Evolutionary conservation across 2,329 filamentous ascomycete species (phyloP).

Genomic region (Penicillium sp.): DNA sequence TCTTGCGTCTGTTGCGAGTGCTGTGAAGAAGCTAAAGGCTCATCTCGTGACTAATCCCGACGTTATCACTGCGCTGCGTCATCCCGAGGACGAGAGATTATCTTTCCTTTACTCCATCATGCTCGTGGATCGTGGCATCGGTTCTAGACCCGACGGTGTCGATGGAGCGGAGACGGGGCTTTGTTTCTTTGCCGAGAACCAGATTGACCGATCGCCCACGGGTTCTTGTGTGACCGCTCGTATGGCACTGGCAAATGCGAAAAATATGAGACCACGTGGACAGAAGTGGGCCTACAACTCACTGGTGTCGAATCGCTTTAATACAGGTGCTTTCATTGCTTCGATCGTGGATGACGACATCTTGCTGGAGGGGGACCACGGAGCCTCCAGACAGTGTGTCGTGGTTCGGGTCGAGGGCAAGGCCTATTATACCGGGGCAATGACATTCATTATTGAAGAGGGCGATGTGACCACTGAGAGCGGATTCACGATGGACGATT

Average conservation of each 20-base stretch:
- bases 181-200: constrained; percentile 48
- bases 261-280: constrained; percentile 18
- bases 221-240: constrained; percentile 41
- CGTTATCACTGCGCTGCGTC: constrained; percentile 4
- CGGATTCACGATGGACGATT: constrained; percentile 22
- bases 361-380: neutral
- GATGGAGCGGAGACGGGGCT: constrained; percentile 43
- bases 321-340: constrained; percentile 5
- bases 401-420: constrained; percentile 33
- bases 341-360: constrained; percentile 1
- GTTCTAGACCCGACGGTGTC: constrained; percentile 20
- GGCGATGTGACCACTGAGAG: constrained; percentile 23
- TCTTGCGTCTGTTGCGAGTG: constrained; percentile 30
- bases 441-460: constrained; percentile 31
- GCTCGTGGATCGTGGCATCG: constrained; percentile 13
- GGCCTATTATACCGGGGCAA: constrained; percentile 34
- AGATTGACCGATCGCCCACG: constrained; percentile 49
- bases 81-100: neutral
- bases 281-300: constrained; percentile 39
- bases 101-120: constrained; percentile 21
- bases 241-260: constrained; percentile 37
- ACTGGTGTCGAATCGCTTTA: constrained; percentile 34
- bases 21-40: constrained; percentile 36
- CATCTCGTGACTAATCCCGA: constrained; percentile 20
- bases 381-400: constrained; percentile 11